phyloP scores from a whole-genome alignment of 2,329 filamentous ascomycete genomes.

The Shiraia sp. region DNA sequence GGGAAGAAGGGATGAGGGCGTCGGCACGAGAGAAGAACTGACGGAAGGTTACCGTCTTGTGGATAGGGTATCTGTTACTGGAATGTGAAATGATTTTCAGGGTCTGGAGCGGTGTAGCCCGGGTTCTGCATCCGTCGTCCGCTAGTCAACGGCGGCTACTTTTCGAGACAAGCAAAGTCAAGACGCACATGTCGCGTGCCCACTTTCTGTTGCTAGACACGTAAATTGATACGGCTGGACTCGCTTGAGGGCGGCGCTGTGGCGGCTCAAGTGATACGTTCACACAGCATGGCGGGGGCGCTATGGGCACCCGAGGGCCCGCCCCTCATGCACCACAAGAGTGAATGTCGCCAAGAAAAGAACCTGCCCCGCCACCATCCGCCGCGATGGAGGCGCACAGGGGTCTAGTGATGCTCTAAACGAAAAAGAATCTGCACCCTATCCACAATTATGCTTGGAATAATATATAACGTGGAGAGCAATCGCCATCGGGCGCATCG shows the following conservation, averaged over 20 bases:
- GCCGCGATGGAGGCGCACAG: no score
- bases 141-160: slow-evolving; percentile 1
- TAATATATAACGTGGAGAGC: background rate
- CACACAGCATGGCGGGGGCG: no score
- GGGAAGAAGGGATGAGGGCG: background rate
- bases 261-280: background rate
- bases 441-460: no score
- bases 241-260: background rate
- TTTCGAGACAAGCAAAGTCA: background rate
- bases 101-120: slow-evolving; percentile 30
- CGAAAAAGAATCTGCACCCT: background rate
- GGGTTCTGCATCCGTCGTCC: slow-evolving; percentile 5
- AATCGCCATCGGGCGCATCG: background rate
- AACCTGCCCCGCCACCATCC: no score
- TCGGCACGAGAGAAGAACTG: background rate
- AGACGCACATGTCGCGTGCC: slow-evolving; percentile 30
- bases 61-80: slow-evolving; percentile 3
- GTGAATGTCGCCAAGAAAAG: no score
- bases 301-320: background rate
- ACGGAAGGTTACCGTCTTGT: background rate
- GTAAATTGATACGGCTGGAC: background rate
- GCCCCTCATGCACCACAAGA: no score
- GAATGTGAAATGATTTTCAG: slow-evolving; percentile 16
- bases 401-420: no score
- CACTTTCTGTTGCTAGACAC: slow-evolving; percentile 15